Conservation (phyloP, 2,329 filamentous ascomycete species). For the Xylaria sp. region DNA sequence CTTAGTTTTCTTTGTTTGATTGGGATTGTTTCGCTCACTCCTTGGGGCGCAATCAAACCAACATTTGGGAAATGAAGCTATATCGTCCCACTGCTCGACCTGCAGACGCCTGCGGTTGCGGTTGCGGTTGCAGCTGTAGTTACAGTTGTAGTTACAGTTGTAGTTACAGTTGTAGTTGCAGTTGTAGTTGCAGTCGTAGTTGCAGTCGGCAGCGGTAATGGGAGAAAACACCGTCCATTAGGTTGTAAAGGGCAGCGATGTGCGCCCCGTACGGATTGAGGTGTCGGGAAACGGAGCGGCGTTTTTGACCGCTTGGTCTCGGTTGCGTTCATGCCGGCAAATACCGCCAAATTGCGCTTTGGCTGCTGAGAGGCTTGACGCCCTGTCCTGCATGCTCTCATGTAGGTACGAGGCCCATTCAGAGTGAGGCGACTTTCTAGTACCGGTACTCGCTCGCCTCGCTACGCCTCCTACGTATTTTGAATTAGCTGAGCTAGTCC, state of each 20-base stretch:
- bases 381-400: background rate
- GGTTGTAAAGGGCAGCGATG: background rate
- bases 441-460: background rate
- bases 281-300: background rate
- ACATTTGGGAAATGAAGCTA: constrained; percentile 2
- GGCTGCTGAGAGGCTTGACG: background rate
- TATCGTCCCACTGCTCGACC: background rate
- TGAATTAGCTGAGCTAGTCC: no score
- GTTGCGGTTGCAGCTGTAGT: background rate
- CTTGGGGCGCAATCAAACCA: background rate
- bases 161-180: background rate
- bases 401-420: constrained; percentile 9
- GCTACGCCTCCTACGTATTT: no score
- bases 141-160: background rate
- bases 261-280: background rate
- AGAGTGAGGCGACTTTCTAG: background rate
- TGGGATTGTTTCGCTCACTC: background rate
- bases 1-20: background rate
- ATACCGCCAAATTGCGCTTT: background rate
- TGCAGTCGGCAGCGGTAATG: no score
- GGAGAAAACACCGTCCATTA: background rate
- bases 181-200: background rate
- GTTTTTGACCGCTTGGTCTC: constrained; percentile 20
- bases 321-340: constrained; percentile 6
- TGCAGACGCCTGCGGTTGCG: background rate